Base-by-base conservation (phyloP, 2,329 filamentous ascomycete species). In the Colletotrichum coccodes region DNA sequence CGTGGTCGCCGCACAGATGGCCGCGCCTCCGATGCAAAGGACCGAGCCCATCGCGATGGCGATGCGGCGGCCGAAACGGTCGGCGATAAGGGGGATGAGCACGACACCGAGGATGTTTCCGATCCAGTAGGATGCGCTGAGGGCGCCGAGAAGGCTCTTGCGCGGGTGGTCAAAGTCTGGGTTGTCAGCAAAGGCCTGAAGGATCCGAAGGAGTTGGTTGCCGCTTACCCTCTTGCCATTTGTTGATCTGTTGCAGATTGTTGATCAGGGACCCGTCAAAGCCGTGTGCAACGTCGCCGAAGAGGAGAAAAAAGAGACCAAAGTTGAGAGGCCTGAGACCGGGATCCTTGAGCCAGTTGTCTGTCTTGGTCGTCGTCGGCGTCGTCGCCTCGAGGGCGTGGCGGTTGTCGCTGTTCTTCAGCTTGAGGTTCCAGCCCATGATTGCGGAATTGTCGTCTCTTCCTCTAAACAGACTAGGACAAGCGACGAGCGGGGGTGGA, bases 261-360 rank as follows among this genome's bases (percentile, higher is more conserved):
- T 86, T 86, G 78, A 86, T 84, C 77, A 87, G 82, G 16, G 80
- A 82, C 2, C 82, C 83, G 70, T 86, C 83, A 38, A 85, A 86
- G 1, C 84, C 83, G 64, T 82, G 84, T 4, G 85, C 85, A 34
- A 77, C 77, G 34, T 79, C 78, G 7, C 77, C 76, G 28, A 79
- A 77, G 12, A 80, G 75, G 5, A 76, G 72, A 42, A 78, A 70
- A 56, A 79, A 80, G 1, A 80, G 75, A 1, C 65, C 61, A 8
- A 68, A 65, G 42, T 68, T 68, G 21, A 68, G 61, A 1, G 65
- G 65, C 6, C 65, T 34, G 7, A 68, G 65, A 3, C 65, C 65
- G 0, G 32, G 46, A 1, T 68, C 65, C 18, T 65, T 65, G 0
- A 65, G 34, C 65, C 65, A 68, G 6, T 54, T 23, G 8, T 36